These are phyloP conservation scores for Metarhizium anisopliae DNA, from an alignment of 2,329 filamentous ascomycete species.

Conservation along the genomic window DNA sequence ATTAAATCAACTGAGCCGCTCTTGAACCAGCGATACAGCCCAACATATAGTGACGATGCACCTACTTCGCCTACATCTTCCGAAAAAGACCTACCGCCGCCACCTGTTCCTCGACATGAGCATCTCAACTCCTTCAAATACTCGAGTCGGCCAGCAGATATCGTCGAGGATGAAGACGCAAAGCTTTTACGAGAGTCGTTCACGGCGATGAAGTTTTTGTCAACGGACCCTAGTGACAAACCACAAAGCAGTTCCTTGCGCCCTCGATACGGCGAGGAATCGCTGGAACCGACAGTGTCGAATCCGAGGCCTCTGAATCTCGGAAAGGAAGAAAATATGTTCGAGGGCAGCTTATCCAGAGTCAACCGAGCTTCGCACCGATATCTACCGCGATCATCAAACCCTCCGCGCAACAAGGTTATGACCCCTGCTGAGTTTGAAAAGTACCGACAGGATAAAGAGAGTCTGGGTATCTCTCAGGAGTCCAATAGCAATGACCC, in stretches of 20 bases:
- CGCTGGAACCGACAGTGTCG: slow-evolving; percentile 19
- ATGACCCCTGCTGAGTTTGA: slow-evolving; percentile 90
- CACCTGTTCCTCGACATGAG: slow-evolving; percentile 27
- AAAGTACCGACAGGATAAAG: slow-evolving; percentile 66
- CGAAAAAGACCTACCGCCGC: slow-evolving; percentile 9
- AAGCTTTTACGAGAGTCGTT: slow-evolving; percentile 44
- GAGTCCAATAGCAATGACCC: slow-evolving; percentile 20
- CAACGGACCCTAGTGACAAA: slow-evolving; percentile 12
- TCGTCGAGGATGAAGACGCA: slow-evolving; percentile 43
- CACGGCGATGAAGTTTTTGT: slow-evolving; percentile 38
- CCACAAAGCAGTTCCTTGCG: slow-evolving; percentile 18
- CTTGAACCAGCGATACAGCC: slow-evolving; percentile 42
- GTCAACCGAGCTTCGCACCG: slow-evolving; percentile 28
- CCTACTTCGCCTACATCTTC: background rate
- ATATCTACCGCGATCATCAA: slow-evolving; percentile 23
- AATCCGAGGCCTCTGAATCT: slow-evolving; percentile 20
- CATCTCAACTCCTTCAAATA: slow-evolving; percentile 19
- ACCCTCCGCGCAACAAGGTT: slow-evolving; percentile 56
- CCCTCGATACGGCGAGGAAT: slow-evolving; percentile 32
- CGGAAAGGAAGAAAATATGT: slow-evolving; percentile 45
- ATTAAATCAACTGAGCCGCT: slow-evolving; percentile 33
- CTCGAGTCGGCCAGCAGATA: slow-evolving; percentile 25
- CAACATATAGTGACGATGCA: slow-evolving; percentile 30
- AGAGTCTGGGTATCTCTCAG: slow-evolving; percentile 41
- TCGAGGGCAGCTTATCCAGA: slow-evolving; percentile 36